phyloP scores from a whole-genome alignment of 2,329 filamentous ascomycete genomes.

The Trichoderma lentiforme region DNA sequence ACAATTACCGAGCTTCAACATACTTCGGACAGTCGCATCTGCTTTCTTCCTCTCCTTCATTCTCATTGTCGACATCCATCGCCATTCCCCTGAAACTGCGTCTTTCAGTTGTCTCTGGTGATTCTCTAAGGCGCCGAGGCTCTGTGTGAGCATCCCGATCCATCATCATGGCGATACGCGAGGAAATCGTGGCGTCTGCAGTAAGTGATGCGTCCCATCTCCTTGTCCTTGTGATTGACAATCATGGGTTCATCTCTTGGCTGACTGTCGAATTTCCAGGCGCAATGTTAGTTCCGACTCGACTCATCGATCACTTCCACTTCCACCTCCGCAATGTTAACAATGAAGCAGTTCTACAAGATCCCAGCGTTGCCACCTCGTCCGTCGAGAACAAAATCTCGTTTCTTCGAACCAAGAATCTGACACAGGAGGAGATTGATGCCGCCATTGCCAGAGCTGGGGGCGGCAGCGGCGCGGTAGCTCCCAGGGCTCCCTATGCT shows the following conservation, averaged over 20 bases:
- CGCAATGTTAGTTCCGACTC: conserved; percentile 41
- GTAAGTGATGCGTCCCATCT: conserved; percentile 41
- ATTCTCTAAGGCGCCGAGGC: conserved; percentile 25
- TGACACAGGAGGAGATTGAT: conserved; percentile 94
- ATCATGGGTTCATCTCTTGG: not conserved
- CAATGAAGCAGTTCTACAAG: conserved; percentile 70
- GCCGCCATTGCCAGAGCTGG: conserved; percentile 73
- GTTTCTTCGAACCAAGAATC: conserved; percentile 93
- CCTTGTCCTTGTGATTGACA: not conserved
- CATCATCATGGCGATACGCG: conserved; percentile 74
- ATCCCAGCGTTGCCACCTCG: conserved; percentile 84
- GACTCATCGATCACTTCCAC: not conserved
- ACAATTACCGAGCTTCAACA: conserved; percentile 26
- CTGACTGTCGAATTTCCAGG: conserved; percentile 26
- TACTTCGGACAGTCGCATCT: conserved; percentile 22
- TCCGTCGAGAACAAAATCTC: conserved; percentile 90
- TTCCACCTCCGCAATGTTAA: conserved; percentile 18
- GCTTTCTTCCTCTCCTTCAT: conserved; percentile 19
- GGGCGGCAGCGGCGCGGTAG: conserved; percentile 53
- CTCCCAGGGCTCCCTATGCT: conserved; percentile 27
- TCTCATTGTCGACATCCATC: not conserved
- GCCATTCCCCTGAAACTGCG: not conserved
- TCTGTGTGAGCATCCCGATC: conserved; percentile 19
- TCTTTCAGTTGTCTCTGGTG: conserved; percentile 18
- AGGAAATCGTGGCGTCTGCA: conserved; percentile 86